A percentile compares a stretch with the other conserved stretches of the same genome.
phyloP scores from a whole-genome alignment of 2,329 filamentous ascomycete genomes.

The Sordariomycetes sp. region DNA sequence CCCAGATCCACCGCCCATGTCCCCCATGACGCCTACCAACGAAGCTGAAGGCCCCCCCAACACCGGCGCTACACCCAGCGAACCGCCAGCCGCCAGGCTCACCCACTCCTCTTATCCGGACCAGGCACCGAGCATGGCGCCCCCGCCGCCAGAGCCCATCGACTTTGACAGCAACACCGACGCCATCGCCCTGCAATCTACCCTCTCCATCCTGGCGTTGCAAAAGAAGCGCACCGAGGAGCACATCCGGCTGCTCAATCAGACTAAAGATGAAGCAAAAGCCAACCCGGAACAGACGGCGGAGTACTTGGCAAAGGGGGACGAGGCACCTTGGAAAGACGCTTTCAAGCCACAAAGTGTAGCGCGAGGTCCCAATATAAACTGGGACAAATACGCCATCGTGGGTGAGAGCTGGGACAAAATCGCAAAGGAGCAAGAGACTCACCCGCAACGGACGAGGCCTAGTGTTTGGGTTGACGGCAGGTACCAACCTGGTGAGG shows the following conservation, averaged over 20 bases:
- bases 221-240: constrained; percentile 70
- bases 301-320: constrained; percentile 44
- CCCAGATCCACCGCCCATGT: constrained; percentile 3
- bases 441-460: constrained; percentile 48
- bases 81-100: constrained; percentile 23
- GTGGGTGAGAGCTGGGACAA: constrained; percentile 71
- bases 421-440: constrained; percentile 71
- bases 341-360: constrained; percentile 58
- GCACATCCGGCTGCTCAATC: constrained; percentile 63
- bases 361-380: constrained; percentile 78
- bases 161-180: constrained; percentile 66
- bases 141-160: constrained; percentile 42
- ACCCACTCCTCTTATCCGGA: constrained; percentile 34
- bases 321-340: constrained; percentile 5
- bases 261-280: constrained; percentile 62
- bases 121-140: constrained; percentile 27
- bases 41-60: neutral
- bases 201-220: constrained; percentile 78
- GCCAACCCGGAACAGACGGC: constrained; percentile 64
- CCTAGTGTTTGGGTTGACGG: constrained; percentile 38
- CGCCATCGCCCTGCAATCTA: constrained; percentile 75
- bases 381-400: constrained; percentile 93
- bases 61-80: constrained; percentile 2
- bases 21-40: constrained; percentile 4
- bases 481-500: constrained; percentile 36